Conservation (phyloP, 1,284 basidiomycete species). For the Cutaneotrichosporon spelunceum region DNA sequence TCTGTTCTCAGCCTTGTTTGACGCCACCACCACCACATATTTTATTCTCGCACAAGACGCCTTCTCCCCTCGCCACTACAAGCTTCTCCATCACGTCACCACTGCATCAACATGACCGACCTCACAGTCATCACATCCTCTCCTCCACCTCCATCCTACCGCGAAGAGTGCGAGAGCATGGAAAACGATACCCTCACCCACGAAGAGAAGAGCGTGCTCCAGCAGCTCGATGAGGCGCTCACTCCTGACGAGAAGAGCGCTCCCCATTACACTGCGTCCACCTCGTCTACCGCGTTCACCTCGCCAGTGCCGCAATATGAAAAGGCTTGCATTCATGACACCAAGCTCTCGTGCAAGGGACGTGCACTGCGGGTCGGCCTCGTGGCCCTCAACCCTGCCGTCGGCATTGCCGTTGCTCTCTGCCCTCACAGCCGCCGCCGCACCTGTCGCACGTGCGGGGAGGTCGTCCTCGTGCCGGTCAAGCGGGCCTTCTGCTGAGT, state of each 20-base stretch:
- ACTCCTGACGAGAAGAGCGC: not conserved
- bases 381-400: not conserved
- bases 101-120: not conserved
- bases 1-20: not conserved
- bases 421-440: not conserved
- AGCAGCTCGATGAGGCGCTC: not conserved
- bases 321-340: not conserved
- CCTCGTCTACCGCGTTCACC: not conserved
- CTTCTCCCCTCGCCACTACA: too few relatives aligned
- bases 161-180: not conserved
- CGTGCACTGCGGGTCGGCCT: not conserved
- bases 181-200: not conserved
- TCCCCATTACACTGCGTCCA: not conserved
- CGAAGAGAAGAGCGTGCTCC: not conserved
- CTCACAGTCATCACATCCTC: not conserved
- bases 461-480: not conserved
- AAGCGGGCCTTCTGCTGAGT: not conserved
- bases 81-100: not conserved
- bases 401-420: not conserved
- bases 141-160: not conserved
- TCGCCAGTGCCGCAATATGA: not conserved
- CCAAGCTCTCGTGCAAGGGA: not conserved
- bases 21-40: too few relatives aligned
- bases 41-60: too few relatives aligned
- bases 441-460: not conserved